A percentile compares a stretch with the other conserved stretches of the same genome.
phyloP scores from a whole-genome alignment of 2,329 filamentous ascomycete species.

The Botrytis deweyae region DNA sequence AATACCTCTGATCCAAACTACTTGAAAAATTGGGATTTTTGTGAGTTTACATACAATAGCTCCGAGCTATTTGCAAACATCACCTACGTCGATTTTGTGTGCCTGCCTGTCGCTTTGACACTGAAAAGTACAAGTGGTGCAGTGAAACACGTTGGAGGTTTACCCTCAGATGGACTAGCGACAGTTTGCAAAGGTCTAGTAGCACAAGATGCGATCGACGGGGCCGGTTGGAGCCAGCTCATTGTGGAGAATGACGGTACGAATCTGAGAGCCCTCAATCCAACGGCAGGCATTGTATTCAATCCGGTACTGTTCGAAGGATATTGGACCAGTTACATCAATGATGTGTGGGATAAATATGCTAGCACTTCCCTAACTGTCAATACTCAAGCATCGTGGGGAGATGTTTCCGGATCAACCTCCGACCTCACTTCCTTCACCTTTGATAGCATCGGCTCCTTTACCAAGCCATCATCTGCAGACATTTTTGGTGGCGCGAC shows the following conservation, averaged over 20 bases:
- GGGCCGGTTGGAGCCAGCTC: slow-evolving; percentile 59
- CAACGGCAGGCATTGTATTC: slow-evolving; percentile 41
- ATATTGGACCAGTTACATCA: slow-evolving; percentile 48
- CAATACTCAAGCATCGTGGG: slow-evolving; percentile 63
- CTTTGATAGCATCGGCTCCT: slow-evolving; percentile 47
- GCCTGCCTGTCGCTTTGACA: slow-evolving; percentile 57
- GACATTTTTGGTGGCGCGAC: slow-evolving; percentile 68
- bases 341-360: slow-evolving; percentile 46
- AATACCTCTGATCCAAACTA: slow-evolving; percentile 64
- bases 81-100: slow-evolving; percentile 72
- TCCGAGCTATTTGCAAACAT: slow-evolving; percentile 66
- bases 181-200: slow-evolving; percentile 54
- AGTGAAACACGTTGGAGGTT: slow-evolving; percentile 53
- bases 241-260: slow-evolving; percentile 37
- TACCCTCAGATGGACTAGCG: slow-evolving; percentile 55
- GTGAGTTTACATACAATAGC: slow-evolving; percentile 65
- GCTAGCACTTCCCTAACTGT: slow-evolving; percentile 49
- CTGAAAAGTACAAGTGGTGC: slow-evolving; percentile 45
- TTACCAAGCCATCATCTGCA: slow-evolving; percentile 54
- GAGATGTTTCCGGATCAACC: slow-evolving; percentile 50
- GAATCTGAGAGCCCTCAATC: slow-evolving; percentile 45
- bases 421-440: slow-evolving; percentile 38
- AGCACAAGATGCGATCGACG: slow-evolving; percentile 55
- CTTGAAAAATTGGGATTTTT: slow-evolving; percentile 62
- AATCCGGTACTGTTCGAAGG: slow-evolving; percentile 45